Conservation (phyloP, 257 asterid species). For the Anisodus acutangulus region DNA sequence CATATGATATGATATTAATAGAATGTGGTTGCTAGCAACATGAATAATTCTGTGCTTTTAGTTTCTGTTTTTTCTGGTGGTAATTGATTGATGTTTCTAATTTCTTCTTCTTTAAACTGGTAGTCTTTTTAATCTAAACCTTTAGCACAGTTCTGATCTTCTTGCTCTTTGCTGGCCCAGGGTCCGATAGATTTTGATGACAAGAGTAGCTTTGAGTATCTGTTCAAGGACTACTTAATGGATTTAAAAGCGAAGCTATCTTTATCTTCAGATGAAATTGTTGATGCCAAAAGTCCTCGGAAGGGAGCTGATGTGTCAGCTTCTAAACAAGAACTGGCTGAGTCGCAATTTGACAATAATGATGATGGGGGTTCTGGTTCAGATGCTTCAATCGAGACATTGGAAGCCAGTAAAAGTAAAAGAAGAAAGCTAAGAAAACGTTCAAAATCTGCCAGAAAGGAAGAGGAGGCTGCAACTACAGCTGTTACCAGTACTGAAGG, state of each 20-base stretch:
- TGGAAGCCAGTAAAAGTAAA: conserved; percentile 61
- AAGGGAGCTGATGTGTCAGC: conserved; percentile 64
- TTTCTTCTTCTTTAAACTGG: conserved; percentile 11
- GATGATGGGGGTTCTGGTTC: conserved; percentile 68
- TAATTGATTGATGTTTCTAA: conserved; percentile 23
- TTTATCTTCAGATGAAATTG: conserved; percentile 68
- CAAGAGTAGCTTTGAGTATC: conserved; percentile 91
- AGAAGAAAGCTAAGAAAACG: conserved; percentile 68
- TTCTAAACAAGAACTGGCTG: conserved; percentile 55
- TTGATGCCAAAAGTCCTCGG: conserved; percentile 81
- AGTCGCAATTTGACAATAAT: conserved; percentile 52
- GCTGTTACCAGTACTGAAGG: conserved; percentile 51
- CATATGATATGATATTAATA: neutral
- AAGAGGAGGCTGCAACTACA: conserved; percentile 37
- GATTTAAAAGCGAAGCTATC: conserved; percentile 78
- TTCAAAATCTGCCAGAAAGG: conserved; percentile 53
- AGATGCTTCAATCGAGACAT: conserved; percentile 60
- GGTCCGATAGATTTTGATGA: conserved; percentile 78
- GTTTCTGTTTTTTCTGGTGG: neutral
- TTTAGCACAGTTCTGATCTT: conserved; percentile 13
- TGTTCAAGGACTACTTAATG: conserved; percentile 83
- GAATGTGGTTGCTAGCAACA: neutral
- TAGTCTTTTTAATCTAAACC: neutral
- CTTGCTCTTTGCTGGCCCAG: conserved; percentile 50
- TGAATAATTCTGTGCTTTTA: neutral